Evolutionary conservation across 495 filamentous ascomycete species (phyloP).

Genomic region (Annulohypoxylon nitens): DNA sequence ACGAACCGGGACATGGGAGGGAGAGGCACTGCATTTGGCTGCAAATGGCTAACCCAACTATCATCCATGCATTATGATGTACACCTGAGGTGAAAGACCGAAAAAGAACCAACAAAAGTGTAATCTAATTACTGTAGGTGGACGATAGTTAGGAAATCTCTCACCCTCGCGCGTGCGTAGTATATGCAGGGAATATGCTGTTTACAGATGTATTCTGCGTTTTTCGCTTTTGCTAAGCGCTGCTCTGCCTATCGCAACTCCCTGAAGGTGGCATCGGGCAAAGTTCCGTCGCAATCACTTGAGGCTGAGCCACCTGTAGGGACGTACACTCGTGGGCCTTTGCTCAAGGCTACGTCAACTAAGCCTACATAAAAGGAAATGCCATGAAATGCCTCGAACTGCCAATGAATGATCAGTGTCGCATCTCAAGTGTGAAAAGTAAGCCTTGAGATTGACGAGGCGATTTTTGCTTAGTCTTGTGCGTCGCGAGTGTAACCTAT

Average conservation of each 20-base stretch:
- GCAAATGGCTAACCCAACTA: not conserved
- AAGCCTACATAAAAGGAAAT: constrained; percentile 1
- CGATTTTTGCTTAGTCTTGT: not conserved
- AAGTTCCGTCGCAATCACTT: constrained; percentile 28
- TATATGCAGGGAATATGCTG: constrained; percentile 1
- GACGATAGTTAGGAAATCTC: constrained; percentile 2
- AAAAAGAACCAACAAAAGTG: constrained; percentile 1
- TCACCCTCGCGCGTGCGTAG: not conserved
- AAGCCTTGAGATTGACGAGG: not conserved
- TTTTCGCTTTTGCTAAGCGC: constrained; percentile 16
- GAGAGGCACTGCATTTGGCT: constrained; percentile 15
- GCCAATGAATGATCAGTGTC: not conserved
- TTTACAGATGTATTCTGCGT: not conserved
- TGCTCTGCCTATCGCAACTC: constrained; percentile 11
- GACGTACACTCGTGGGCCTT: not conserved
- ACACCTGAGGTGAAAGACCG: not conserved
- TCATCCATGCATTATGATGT: not conserved
- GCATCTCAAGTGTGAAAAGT: not conserved
- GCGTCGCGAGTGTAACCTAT: constrained; percentile 1
- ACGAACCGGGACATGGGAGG: not conserved
- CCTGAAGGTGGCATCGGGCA: constrained; percentile 33
- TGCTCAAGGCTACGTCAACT: not conserved
- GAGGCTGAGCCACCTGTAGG: constrained; percentile 37
- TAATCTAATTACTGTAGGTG: not conserved
- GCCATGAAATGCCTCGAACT: not conserved